Base-by-base conservation (phyloP, 371 early-diverging fungal species). In the Apophysomyces elegans region DNA sequence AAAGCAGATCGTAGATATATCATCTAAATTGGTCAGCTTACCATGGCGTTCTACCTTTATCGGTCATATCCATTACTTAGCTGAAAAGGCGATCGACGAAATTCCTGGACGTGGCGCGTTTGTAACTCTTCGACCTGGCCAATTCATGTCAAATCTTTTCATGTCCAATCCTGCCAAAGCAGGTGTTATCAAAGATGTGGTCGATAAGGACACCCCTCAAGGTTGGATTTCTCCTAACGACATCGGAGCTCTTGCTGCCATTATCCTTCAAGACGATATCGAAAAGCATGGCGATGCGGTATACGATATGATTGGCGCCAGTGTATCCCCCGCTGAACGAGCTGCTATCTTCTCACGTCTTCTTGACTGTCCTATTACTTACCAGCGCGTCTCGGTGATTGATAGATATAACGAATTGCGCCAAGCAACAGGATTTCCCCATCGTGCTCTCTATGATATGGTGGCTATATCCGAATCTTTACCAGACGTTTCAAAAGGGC, bases 111-210 rank as follows among this genome's bases (percentile, higher is more conserved):
- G 74, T 12, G 68, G 65, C 7, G 5, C 18, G 5, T 65, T 64
- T 43, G 74, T 80, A 1, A 45, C 78, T 0, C 66, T 80, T 5
- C 72, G 80, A n/a, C 80, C 80, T 2, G 62, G 61, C 44, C 57
- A 60, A 0, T 80, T 80, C 67, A 72, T 75, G 70, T 61, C 74
- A 9, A 79, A 79, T 45, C 13, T 59, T 4, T n/a, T 69, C 7
- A 26, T n/a, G 35, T 18, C 56, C 46, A 36, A 26, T 32, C 54
- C 50, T 35, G 37, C 58, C 8, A 5, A 46, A 18, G 12, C 58
- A 5, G 45, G 50, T 37, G 41, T 36, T 7, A 11, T 66, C 35
- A 6, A 37, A 12, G 72, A 67, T 41, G 56, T 35, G 0, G 0
- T 8, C 5, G 69, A 68, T 0, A 43, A 47, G 0, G 64, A 76